Conservation (phyloP, 75 land plant genomes). For the Pinus tabuliformis region DNA sequence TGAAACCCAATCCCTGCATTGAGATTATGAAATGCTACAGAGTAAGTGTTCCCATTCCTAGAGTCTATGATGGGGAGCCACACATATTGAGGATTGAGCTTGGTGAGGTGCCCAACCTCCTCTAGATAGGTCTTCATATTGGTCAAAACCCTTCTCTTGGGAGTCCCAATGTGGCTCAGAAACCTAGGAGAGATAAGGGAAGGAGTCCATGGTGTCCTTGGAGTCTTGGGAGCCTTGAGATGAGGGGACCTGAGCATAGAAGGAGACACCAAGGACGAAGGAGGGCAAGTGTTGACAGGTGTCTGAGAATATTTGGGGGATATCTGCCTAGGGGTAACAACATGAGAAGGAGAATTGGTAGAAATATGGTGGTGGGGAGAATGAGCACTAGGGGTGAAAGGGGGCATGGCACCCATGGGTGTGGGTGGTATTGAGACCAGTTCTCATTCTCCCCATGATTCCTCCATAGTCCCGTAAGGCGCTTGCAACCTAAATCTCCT, state of each 20-base stretch:
- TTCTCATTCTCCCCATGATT: constrained; percentile 44
- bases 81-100: constrained; percentile 49
- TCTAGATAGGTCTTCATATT: constrained; percentile 38
- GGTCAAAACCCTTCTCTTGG: constrained; percentile 35
- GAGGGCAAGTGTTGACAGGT: constrained; percentile 5
- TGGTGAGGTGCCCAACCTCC: constrained; percentile 40
- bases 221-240: constrained; percentile 15
- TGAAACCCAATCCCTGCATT: constrained; percentile 55
- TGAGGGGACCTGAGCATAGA: constrained; percentile 15
- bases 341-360: constrained; percentile 17
- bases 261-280: constrained; percentile 6
- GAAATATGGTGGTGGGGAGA: constrained; percentile 12
- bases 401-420: too few species aligned
- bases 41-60: constrained; percentile 46
- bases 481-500: constrained; percentile 5
- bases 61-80: constrained; percentile 69
- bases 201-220: constrained; percentile 27
- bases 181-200: constrained; percentile 24
- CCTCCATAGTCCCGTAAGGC: constrained; percentile 32
- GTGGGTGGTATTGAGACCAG: constrained; percentile 69
- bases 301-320: constrained; percentile 20
- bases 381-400: constrained; percentile 12
- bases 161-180: constrained; percentile 37
- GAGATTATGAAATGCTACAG: constrained; percentile 39
- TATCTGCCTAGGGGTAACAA: constrained; percentile 43